Conservation (phyloP, 495 filamentous ascomycete species). For the Trichoderma gamsii region DNA sequence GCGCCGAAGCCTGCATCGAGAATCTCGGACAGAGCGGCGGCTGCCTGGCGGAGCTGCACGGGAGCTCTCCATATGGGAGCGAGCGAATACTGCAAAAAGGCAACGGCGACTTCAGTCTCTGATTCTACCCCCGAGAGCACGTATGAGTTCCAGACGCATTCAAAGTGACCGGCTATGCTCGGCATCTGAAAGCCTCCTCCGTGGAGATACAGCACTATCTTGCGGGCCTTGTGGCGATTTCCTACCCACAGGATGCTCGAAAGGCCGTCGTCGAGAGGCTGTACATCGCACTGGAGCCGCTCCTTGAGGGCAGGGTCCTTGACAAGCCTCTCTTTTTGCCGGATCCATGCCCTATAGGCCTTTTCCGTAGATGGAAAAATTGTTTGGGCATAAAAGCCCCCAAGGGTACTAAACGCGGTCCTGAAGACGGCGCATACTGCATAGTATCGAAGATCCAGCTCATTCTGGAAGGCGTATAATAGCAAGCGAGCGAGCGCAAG, state of each 20-base stretch:
- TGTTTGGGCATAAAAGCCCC: neutral
- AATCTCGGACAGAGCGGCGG: slow-evolving; percentile 22
- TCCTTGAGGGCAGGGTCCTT: neutral
- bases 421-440: neutral
- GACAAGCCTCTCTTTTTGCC: neutral
- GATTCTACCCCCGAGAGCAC: slow-evolving; percentile 19
- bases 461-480: neutral
- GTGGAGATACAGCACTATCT: slow-evolving; percentile 33
- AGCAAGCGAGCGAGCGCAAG: neutral
- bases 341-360: neutral
- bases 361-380: neutral
- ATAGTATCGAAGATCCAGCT: neutral
- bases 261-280: neutral
- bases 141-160: slow-evolving; percentile 26
- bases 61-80: slow-evolving; percentile 26
- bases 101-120: slow-evolving; percentile 27
- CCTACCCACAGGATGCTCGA: slow-evolving; percentile 28
- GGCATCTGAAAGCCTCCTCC: slow-evolving; percentile 30
- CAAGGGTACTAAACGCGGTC: neutral
- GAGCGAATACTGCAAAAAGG: slow-evolving; percentile 30
- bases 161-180: slow-evolving; percentile 22
- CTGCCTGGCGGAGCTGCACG: slow-evolving; percentile 27
- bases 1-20: slow-evolving; percentile 23
- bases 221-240: slow-evolving; percentile 25
- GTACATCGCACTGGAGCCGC: slow-evolving; percentile 2